Evolutionary conservation across 83 land plant species (phyloP).

Genomic region (Isoetes engelmannii): DNA sequence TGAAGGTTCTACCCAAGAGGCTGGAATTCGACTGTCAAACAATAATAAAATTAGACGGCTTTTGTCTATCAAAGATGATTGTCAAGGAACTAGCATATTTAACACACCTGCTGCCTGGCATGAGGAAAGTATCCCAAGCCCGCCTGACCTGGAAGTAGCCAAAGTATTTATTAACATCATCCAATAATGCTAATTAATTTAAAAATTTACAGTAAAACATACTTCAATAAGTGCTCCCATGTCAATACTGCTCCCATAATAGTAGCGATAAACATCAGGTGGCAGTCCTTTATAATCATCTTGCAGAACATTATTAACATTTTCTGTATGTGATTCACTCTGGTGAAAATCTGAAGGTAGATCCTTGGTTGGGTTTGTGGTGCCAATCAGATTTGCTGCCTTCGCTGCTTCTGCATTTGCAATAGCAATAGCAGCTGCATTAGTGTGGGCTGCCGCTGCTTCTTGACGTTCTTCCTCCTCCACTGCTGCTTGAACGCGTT

Average conservation of each 20-base stretch:
- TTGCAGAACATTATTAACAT: constrained; percentile 13
- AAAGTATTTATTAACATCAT: neutral
- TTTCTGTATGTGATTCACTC: neutral
- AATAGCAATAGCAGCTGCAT: constrained; percentile 86
- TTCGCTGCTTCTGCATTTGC: constrained; percentile 81
- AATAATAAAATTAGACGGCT: neutral
- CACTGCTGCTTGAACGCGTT: constrained; percentile 84
- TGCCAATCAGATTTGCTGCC: constrained; percentile 5
- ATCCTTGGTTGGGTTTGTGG: constrained; percentile 4
- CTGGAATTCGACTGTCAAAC: constrained; percentile 74
- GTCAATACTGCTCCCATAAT: constrained; percentile 76
- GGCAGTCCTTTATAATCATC: constrained; percentile 47
- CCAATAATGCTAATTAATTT: neutral
- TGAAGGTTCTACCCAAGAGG: constrained; percentile 84
- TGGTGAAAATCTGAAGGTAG: too few species aligned
- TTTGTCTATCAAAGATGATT: neutral
- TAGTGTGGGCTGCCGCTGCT: constrained; percentile 78
- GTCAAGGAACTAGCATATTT: constrained; percentile 1
- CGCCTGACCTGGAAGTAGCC: constrained; percentile 61
- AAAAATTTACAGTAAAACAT: neutral
- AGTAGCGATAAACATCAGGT: constrained; percentile 77
- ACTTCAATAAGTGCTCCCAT: constrained; percentile 93
- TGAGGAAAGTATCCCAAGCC: neutral
- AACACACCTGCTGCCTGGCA: constrained; percentile 82
- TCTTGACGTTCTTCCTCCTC: constrained; percentile 95